Evolutionary conservation across 805 yeast species (phyloP).

Genomic region (Ogataea zsoltii): DNA sequence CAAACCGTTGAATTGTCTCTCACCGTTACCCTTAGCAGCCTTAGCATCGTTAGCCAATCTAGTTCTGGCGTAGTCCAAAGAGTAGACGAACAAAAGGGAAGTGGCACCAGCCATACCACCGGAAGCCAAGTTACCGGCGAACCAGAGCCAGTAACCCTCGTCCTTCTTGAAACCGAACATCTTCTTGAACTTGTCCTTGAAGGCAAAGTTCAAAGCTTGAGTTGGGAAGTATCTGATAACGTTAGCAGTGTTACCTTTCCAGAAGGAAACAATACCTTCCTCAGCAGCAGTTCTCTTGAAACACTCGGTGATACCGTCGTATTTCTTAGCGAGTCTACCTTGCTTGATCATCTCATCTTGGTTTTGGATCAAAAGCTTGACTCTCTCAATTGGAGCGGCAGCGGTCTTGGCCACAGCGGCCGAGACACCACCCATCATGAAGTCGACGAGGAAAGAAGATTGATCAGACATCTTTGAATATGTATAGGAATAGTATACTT

Average conservation of each 20-base stretch:
- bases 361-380: slow-evolving; percentile 93
- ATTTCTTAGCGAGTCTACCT: slow-evolving; percentile 85
- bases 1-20: slow-evolving; percentile 96
- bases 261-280: slow-evolving; percentile 91
- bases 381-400: slow-evolving; percentile 97
- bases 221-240: slow-evolving; percentile 99
- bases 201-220: slow-evolving; percentile 97
- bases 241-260: slow-evolving; percentile 99
- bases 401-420: slow-evolving; percentile 98
- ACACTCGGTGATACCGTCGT: slow-evolving; percentile 91
- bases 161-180: slow-evolving; percentile 97
- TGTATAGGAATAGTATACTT: slow-evolving; percentile 12
- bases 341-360: slow-evolving; percentile 98
- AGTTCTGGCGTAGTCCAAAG: slow-evolving; percentile 97
- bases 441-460: slow-evolving; percentile 59
- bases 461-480: slow-evolving; percentile 36
- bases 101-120: slow-evolving; percentile 99
- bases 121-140: slow-evolving; percentile 97
- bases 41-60: slow-evolving; percentile 98
- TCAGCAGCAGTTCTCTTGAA: slow-evolving; percentile 92
- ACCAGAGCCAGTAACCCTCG: slow-evolving; percentile 90
- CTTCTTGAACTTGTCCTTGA: slow-evolving; percentile 95
- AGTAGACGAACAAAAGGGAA: slow-evolving; percentile 89
- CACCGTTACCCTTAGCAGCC: slow-evolving; percentile 81
- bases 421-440: slow-evolving; percentile 98